Percentiles rank a stretch among this genome's conserved stretches.
phyloP scores from a whole-genome alignment of 306 rosid genomes.

The Sicyos edulis region DNA sequence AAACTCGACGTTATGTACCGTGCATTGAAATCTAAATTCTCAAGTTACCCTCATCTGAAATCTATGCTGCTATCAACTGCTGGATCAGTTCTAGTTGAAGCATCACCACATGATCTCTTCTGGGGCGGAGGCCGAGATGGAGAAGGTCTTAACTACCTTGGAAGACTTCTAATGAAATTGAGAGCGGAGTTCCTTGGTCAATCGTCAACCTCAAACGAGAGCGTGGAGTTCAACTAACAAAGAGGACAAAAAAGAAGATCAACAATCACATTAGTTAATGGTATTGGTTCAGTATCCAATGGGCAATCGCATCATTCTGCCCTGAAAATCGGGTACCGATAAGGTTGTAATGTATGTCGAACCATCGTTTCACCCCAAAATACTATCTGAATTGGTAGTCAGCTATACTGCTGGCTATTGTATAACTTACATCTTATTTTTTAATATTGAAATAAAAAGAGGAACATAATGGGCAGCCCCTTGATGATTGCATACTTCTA shows the following conservation, averaged over 20 bases:
- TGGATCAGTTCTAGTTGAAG: conserved; percentile 87
- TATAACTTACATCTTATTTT: neutral
- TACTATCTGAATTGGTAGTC: neutral
- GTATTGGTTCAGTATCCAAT: neutral
- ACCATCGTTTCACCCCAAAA: neutral
- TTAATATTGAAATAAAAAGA: neutral
- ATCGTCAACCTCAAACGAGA: conserved; percentile 27
- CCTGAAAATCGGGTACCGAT: neutral
- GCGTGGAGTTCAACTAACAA: neutral
- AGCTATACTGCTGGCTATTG: neutral
- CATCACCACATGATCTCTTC: conserved; percentile 85
- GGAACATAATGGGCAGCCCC: neutral
- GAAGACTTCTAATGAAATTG: conserved; percentile 76
- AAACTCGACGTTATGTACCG: conserved; percentile 78
- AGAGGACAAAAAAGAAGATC: neutral
- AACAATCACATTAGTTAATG: neutral
- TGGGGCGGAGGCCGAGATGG: conserved; percentile 98
- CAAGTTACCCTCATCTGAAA: conserved; percentile 68
- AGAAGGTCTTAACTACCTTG: conserved; percentile 86
- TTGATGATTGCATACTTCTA: neutral
- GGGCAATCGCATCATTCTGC: neutral
- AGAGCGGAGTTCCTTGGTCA: conserved; percentile 84
- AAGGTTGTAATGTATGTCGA: neutral
- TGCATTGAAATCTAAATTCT: conserved; percentile 82
- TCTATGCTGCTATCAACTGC: conserved; percentile 67